A percentile compares a stretch with the other conserved stretches of the same genome.
Evolutionary conservation across 768 basidiomycete species (phyloP).

Genomic region (Termitomyces heimii): DNA sequence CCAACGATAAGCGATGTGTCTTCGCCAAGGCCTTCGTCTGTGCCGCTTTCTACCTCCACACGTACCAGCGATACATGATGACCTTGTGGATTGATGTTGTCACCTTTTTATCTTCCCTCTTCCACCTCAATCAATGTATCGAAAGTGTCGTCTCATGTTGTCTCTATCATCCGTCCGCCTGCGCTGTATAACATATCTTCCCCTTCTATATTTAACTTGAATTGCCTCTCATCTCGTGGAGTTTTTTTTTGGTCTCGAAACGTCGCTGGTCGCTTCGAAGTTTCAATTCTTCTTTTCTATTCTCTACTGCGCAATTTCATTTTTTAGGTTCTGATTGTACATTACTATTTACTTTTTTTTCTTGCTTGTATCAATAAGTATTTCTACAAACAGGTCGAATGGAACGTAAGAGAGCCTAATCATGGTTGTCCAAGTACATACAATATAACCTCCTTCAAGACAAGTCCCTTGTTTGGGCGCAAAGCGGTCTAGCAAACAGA

Average conservation of each 20-base stretch:
- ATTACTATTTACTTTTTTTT: background rate
- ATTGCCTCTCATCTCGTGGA: background rate
- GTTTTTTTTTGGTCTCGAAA: background rate
- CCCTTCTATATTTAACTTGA: background rate
- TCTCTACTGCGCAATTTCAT: background rate
- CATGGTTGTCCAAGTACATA: no score
- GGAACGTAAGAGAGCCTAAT: no score
- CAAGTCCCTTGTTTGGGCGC: no score
- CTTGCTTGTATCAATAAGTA: background rate
- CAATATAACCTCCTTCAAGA: no score
- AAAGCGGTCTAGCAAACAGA: no score
- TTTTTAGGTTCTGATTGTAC: background rate
- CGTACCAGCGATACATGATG: background rate
- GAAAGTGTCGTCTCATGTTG: background rate
- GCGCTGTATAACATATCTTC: background rate
- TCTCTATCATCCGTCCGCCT: background rate
- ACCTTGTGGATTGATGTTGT: background rate
- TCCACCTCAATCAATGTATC: background rate
- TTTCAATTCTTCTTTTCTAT: background rate
- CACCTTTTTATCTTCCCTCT: background rate
- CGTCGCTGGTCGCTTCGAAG: background rate
- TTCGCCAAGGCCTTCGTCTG: slow-evolving; percentile 1
- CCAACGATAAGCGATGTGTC: background rate
- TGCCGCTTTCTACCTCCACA: background rate
- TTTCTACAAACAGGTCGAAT: background rate